A percentile compares a stretch with the other conserved stretches of the same genome.
Evolutionary conservation across 1,139 yeast species (phyloP).

Genomic region (Geotrichum aggregatum): DNA sequence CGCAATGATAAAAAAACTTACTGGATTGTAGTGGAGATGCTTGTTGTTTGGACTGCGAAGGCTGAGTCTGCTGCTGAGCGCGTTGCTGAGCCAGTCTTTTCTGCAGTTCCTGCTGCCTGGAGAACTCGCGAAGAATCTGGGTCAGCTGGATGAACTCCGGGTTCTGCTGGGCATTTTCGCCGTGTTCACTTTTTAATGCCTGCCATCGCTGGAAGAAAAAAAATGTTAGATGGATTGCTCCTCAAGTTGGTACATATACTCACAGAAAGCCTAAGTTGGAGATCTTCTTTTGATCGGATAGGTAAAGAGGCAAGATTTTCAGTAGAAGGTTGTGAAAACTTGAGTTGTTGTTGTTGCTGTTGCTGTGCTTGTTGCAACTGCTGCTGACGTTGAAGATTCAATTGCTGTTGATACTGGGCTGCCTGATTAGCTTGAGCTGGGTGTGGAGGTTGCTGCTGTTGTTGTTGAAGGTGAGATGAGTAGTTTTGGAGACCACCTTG

Average conservation of each 20-base stretch:
- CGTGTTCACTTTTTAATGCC: conserved; percentile 33
- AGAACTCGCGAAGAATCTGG: conserved; percentile 31
- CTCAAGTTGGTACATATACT: background rate
- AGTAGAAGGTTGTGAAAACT: background rate
- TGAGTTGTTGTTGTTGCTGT: background rate
- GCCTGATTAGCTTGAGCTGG: conserved; percentile 5
- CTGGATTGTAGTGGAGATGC: conserved; percentile 18
- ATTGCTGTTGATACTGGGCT: conserved; percentile 12
- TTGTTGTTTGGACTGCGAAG: conserved; percentile 23
- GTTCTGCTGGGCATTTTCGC: conserved; percentile 39
- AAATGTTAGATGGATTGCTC: background rate
- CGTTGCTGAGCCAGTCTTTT: conserved; percentile 52
- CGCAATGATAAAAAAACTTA: background rate
- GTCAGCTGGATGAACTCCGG: conserved; percentile 38
- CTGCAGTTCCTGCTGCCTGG: conserved; percentile 38
- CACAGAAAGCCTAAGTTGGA: conserved; percentile 11
- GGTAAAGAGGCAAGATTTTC: conserved; percentile 5
- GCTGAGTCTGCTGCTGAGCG: conserved; percentile 28
- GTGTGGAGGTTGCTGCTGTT: conserved; percentile 13
- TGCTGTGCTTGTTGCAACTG: conserved; percentile 9
- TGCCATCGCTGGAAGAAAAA: conserved; percentile 35
- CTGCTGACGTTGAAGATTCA: conserved; percentile 12
- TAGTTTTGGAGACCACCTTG: conserved; percentile 1
- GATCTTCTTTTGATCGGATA: conserved; percentile 17
- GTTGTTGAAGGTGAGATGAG: conserved; percentile 6